Evolutionary conservation across 2,329 filamentous ascomycete species (phyloP), one percentile per base, ranked within the genome.

Genomic region (Pseudopyrenochaeta lycopersici): DNA sequence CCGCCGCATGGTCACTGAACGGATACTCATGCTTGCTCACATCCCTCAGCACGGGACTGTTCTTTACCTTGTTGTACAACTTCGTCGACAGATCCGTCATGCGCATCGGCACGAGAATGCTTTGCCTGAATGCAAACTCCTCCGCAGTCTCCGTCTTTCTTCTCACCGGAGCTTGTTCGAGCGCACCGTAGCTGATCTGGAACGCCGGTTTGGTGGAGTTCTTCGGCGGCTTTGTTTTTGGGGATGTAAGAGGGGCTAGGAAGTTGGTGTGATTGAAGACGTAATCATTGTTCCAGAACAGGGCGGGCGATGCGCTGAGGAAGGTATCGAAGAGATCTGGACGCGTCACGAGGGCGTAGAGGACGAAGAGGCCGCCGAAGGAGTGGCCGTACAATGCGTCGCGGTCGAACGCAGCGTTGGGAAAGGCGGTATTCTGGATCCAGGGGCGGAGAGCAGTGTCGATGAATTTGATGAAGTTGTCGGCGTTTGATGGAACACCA

Each of bases 351-450:
- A 83, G 69, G 0, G 77, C 68, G 52, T 82, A 78, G 2, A 84
- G 70, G 0, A 75, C 68, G 41, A 83, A 83, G 0, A 84, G 67
- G 0, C 80, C 82, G 2, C 80, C 81, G 21, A 80, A 82, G 0
- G 81, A 83, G 51, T 84, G 81, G 0, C 81, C 81, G 35, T 77
- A 82, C 1, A 84, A 66, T 0, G 78, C 81, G 43, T 78, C 78
- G 20, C 74, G 73, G 1, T 68, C 63, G 14, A 76, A 71, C 0
- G 55, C 60, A 2, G 74, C 60, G n/a, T 64, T 67, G 1, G 62
- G 69, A 50, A 70, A 80, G 21, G 54, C 68, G 21, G 54, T 57
- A 2, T 58, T 41, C 5, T 54, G 61, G 23, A 74, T 61, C 70
- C 69, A 74, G 2, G 76, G 68, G 46, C 76, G 76, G 2, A 81